Conservation (phyloP, 2,329 filamentous ascomycete species). For the Aspergillus fijiensis region DNA sequence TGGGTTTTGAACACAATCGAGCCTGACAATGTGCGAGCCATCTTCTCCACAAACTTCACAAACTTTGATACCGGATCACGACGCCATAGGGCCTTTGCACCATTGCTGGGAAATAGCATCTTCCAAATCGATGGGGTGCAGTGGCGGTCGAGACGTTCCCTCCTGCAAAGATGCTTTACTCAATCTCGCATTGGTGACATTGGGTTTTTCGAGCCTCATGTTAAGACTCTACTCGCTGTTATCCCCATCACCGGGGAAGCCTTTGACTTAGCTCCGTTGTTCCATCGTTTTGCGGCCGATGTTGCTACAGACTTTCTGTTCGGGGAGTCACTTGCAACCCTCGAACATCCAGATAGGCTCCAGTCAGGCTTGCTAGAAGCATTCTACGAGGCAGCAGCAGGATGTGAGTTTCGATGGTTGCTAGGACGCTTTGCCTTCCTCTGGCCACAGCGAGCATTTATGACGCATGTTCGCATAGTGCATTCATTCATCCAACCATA, state of each 20-base stretch:
- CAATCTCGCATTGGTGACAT: not conserved
- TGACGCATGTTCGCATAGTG: not conserved
- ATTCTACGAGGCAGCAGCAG: not conserved
- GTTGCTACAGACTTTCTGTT: not conserved
- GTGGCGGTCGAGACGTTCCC: not conserved
- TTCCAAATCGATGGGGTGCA: not conserved
- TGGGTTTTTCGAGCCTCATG: not conserved
- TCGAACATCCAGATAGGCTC: not conserved
- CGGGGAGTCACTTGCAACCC: not conserved
- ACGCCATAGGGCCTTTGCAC: not conserved
- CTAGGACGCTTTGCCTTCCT: not conserved
- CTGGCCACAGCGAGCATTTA: not conserved
- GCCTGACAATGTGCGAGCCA: not conserved
- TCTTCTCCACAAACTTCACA: constrained; percentile 1
- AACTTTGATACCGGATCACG: constrained; percentile 2
- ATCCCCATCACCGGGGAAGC: not conserved
- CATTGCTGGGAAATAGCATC: not conserved
- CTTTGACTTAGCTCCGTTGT: not conserved
- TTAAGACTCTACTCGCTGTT: not conserved
- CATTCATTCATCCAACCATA: not conserved
- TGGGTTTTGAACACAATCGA: constrained; percentile 6
- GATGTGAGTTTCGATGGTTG: not conserved
- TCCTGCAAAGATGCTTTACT: not conserved
- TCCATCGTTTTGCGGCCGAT: not conserved
- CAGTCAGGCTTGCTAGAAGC: not conserved